Evolutionary conservation across 2,329 filamentous ascomycete genomes (phyloP), one percentile per base, ranked within the genome.

Genomic region (Colletotrichum graminicola): DNA sequence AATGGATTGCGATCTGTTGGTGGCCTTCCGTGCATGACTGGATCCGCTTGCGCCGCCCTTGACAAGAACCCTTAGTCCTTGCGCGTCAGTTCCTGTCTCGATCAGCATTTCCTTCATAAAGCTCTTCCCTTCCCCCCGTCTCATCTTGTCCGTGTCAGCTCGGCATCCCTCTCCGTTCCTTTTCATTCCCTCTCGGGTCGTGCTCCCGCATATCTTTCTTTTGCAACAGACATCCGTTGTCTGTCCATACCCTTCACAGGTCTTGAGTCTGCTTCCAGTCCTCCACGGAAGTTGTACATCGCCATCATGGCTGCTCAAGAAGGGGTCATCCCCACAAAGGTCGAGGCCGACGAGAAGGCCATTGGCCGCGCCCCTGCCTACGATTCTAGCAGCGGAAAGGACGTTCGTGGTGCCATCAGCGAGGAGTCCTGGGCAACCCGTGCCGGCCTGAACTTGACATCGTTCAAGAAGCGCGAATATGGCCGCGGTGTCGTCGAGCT

Each of bases 391-490:
- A 72, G 70, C 29, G 74, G 74, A 47, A 74, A 75, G 45, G 65
- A 60, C 34, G 66, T 70, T 16, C 66, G 36, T 29, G 70, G 70
- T 23, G 68, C 41, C 14, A 64, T 60, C 56, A 74, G 76, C 62
- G 76, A 81, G 23, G 79, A 80, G 62, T 71, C 76, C 72, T 82
- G 78, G 72, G 74, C 76, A 73, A 83, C 81, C 34, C 78, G 81
- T 55, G 81, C 79, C 64, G 82, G 82, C 52, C 62, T 83, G 52
- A 82, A 78, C 75, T 23, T 77, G n/a, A 76, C 81, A n/a, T 83
- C 82, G 14, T 83, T 83, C 80, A 79, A 78, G 75, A 79, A 76
- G 73, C 76, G 76, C 49, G 73, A 74, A 14, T 57, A 73, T 47
- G 68, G 72, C 26, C 57, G 29, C 4, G 74, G 73, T 26, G 34